Conservation (phyloP, 2,329 filamentous ascomycete genomes). For the Fusarium sp. region DNA sequence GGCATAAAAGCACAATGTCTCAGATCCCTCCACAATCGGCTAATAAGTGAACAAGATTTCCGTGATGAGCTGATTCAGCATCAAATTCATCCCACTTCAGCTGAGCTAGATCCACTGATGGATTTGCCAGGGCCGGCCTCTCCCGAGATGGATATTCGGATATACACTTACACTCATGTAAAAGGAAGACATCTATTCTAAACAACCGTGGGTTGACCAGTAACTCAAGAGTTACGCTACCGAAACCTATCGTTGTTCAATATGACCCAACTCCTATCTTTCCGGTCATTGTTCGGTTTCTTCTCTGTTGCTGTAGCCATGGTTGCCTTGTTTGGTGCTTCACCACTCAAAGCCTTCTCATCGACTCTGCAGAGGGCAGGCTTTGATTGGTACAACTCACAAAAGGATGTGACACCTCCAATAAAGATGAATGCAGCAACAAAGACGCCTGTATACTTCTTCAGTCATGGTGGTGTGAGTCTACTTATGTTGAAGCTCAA, state of each 20-base stretch:
- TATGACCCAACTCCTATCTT: constrained; percentile 35
- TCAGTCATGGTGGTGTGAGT: constrained; percentile 61
- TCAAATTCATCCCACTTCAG: constrained; percentile 11
- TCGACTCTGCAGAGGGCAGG: constrained; percentile 37
- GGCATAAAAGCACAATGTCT: not conserved
- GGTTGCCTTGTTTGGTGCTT: constrained; percentile 34
- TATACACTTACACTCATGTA: constrained; percentile 20
- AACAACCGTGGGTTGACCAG: not conserved
- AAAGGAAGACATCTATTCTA: constrained; percentile 6
- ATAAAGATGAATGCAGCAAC: not conserved
- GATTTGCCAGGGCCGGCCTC: constrained; percentile 3
- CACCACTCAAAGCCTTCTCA: constrained; percentile 35
- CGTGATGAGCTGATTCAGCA: constrained; percentile 33
- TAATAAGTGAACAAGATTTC: not conserved
- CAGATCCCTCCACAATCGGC: not conserved
- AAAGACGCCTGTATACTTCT: constrained; percentile 57
- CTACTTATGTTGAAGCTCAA: no score
- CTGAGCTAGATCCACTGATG: constrained; percentile 28
- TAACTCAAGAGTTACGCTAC: not conserved
- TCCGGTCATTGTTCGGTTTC: constrained; percentile 33
- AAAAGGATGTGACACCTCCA: constrained; percentile 10
- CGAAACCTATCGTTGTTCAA: not conserved
- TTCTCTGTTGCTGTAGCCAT: constrained; percentile 37
- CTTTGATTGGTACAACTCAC: constrained; percentile 23
- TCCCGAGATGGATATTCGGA: constrained; percentile 40